A percentile compares a stretch with the other conserved stretches of the same genome.
phyloP scores from a whole-genome alignment of 495 filamentous ascomycete species.

The Tuber microsphaerosporum region DNA sequence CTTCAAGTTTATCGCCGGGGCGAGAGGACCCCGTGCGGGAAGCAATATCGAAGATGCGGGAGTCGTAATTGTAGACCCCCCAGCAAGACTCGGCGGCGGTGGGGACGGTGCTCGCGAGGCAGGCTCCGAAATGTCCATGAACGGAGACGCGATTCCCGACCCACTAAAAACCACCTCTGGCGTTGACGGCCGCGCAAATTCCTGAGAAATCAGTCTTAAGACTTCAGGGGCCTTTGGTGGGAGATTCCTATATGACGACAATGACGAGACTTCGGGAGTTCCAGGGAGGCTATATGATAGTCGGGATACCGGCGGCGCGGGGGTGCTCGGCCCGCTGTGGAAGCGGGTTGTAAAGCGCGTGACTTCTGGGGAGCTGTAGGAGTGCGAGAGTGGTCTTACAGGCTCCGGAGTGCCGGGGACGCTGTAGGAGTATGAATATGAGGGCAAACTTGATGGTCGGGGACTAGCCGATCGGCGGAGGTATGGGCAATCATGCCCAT shows the following conservation, averaged over 20 bases:
- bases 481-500: conserved; percentile 22
- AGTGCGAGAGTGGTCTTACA: conserved; percentile 19
- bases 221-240: background rate
- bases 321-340: conserved; percentile 25
- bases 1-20: conserved; percentile 26
- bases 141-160: conserved; percentile 16
- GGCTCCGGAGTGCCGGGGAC: conserved; percentile 17
- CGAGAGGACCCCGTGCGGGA: conserved; percentile 7
- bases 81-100: conserved; percentile 25
- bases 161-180: conserved; percentile 23
- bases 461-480: conserved; percentile 9
- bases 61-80: conserved; percentile 21
- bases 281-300: background rate
- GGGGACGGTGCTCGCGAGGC: conserved; percentile 22
- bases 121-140: conserved; percentile 22
- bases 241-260: background rate
- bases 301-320: conserved; percentile 12
- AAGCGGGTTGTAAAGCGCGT: conserved; percentile 14
- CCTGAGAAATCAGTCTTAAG: background rate
- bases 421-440: conserved; percentile 21
- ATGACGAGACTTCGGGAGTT: background rate
- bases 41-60: conserved; percentile 27
- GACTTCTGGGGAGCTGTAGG: conserved; percentile 26
- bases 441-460: conserved; percentile 16
- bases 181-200: conserved; percentile 27